Evolutionary conservation across 176 grass and related monocot genomes (phyloP), one percentile per base, ranked within the genome.

Genomic region (Cenchrus fungigraminus): DNA sequence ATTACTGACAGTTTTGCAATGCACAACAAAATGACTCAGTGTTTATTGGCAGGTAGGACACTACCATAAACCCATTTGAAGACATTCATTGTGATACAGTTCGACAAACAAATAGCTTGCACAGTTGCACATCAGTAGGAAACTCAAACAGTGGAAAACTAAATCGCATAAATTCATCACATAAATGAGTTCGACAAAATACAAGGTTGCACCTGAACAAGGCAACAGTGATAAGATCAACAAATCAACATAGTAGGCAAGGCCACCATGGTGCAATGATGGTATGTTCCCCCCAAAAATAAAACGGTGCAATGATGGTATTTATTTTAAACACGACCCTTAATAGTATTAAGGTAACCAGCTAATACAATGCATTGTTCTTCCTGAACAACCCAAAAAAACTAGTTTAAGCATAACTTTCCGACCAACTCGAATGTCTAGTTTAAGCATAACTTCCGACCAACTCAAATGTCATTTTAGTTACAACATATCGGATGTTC

Each of bases 1-100:
- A 85, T 40, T 62, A 76, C 76, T 43, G 42, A 72, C 22, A 78
- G 51, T 54, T 67, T 74, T 87, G 76, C 54, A 87, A 87, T 8
- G 31, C 34, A 78, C 9, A 87, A 73, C 49, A 54, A 53, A 79
- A 83, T 22, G 31, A 8, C 66, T 65, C 77, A 73, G 29, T 79
- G 59, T 78, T 66, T 46, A 88, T 59, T 56, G 17, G 82, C 13
- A 76, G 77, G 68, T 19, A 56, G 34, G 37, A 64, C 63, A 84
- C 47, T 65, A 73, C 15, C 15, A 78, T 57, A 29, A 9, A 11
- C 54, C 16, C 71, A 69, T 17, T 34, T 6, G 1, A 53, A 25
- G 68, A 20, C 9, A 51, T 67, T 85, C 15, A 68, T 42, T 11
- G 19, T 66, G 59, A 75, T 80, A 29, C 25, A 74, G 12, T 71